Evolutionary conservation across 2,329 filamentous ascomycete genomes (phyloP).

Genomic region (Paecilomyces fulvus): DNA sequence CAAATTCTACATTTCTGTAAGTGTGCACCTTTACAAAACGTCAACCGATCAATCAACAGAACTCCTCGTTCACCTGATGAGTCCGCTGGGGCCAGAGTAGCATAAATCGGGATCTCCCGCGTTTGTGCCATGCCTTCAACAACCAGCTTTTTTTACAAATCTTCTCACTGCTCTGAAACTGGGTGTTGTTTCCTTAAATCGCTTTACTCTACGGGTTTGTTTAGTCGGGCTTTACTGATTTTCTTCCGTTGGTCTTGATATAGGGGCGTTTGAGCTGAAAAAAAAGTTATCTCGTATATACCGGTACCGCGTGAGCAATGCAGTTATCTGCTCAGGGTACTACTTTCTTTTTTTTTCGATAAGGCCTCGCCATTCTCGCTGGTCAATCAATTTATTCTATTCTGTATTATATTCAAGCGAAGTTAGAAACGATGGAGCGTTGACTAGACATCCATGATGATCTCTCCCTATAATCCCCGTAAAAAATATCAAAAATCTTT

Average conservation of each 20-base stretch:
- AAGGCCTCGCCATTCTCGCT: no score
- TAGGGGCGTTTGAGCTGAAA: background rate
- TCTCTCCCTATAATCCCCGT: no score
- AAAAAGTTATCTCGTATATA: background rate
- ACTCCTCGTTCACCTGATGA: conserved; percentile 34
- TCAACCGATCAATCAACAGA: background rate
- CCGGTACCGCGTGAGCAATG: background rate
- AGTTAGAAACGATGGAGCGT: no score
- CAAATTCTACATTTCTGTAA: conserved; percentile 3
- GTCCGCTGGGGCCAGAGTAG: conserved; percentile 47
- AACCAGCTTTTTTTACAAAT: conserved; percentile 53
- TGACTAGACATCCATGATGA: no score
- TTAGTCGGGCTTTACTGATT: background rate
- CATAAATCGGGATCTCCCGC: conserved; percentile 21
- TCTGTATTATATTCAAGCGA: no score
- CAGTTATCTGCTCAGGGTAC: background rate
- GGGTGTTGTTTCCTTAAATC: background rate
- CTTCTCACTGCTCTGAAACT: conserved; percentile 57
- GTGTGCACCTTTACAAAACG: conserved; percentile 7
- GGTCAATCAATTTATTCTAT: no score
- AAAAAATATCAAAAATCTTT: no score
- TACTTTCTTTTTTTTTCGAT: no score
- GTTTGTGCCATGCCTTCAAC: conserved; percentile 47
- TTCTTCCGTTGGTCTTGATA: background rate
- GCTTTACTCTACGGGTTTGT: background rate